These are phyloP conservation scores for Mollisiaceae sp. DNA, from an alignment of 2,329 filamentous ascomycete genomes.

Conservation along the genomic window DNA sequence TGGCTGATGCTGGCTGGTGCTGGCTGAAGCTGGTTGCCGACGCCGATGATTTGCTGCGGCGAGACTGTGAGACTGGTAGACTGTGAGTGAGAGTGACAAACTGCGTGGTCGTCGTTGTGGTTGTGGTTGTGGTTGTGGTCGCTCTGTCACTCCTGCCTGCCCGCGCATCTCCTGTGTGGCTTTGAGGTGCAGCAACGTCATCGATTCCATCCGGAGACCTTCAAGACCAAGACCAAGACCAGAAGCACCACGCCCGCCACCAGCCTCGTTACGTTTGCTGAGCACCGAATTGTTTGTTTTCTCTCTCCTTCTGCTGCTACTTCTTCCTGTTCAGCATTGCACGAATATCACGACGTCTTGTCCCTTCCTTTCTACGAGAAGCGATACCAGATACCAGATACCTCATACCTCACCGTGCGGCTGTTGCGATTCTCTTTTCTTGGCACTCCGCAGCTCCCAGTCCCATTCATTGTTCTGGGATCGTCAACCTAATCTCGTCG, in stretches of 20 bases:
- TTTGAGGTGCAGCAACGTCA: neutral
- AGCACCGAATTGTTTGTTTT: too few species aligned
- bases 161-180: neutral
- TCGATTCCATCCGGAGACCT: neutral
- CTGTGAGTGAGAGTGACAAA: neutral
- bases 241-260: neutral
- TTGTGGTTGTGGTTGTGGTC: too few species aligned
- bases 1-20: neutral
- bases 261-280: neutral
- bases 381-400: neutral
- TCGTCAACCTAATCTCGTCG: constrained; percentile 3
- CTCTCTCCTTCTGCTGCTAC: too few species aligned
- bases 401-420: neutral
- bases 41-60: neutral
- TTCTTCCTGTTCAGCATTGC: neutral
- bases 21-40: neutral
- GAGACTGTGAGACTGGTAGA: neutral
- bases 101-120: neutral
- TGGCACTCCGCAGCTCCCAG: neutral
- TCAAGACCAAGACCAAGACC: neutral
- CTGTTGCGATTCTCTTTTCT: neutral
- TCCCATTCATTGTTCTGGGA: neutral
- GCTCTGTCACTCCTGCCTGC: too few species aligned
- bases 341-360: neutral
- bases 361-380: neutral